Evolutionary conservation across 2,329 filamentous ascomycete genomes (phyloP).

Genomic region (Stylonectria norvegica): DNA sequence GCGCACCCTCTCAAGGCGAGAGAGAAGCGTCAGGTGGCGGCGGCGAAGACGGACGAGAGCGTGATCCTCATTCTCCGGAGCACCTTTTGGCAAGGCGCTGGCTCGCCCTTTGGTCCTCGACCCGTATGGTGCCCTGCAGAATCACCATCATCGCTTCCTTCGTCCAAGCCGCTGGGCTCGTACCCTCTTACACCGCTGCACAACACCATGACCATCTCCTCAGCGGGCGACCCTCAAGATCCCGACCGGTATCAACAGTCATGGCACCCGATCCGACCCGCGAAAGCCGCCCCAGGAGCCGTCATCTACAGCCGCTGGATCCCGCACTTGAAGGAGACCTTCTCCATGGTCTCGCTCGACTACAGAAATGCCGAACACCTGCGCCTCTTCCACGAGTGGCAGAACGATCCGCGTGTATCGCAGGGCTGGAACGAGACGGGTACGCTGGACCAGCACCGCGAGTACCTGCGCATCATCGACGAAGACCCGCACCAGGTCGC

Average conservation of each 20-base stretch:
- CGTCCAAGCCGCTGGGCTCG: constrained; percentile 37
- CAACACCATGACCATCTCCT: constrained; percentile 40
- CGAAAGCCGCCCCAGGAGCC: constrained; percentile 67
- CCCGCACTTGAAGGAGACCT: constrained; percentile 70
- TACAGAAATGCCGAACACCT: constrained; percentile 62
- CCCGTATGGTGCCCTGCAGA: constrained; percentile 57
- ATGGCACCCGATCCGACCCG: constrained; percentile 67
- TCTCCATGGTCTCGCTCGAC: constrained; percentile 73
- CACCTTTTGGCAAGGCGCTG: constrained; percentile 69
- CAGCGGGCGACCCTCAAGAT: constrained; percentile 40
- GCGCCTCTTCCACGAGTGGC: constrained; percentile 72
- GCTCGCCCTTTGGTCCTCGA: constrained; percentile 62
- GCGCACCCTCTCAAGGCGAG: constrained; percentile 42
- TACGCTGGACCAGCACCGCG: constrained; percentile 68
- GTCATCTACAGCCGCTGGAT: constrained; percentile 77
- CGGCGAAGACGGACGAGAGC: constrained; percentile 26
- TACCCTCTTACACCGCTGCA: constrained; percentile 50
- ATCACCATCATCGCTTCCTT: constrained; percentile 34
- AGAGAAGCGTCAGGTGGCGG: constrained; percentile 26
- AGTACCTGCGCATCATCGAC: constrained; percentile 66
- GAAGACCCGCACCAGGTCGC: constrained; percentile 69
- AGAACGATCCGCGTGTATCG: constrained; percentile 78
- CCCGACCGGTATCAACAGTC: constrained; percentile 47
- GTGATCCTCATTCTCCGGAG: constrained; percentile 45
- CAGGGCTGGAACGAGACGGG: constrained; percentile 79